phyloP scores from a whole-genome alignment of 495 filamentous ascomycete species.

The Aspergillus nanangensis region DNA sequence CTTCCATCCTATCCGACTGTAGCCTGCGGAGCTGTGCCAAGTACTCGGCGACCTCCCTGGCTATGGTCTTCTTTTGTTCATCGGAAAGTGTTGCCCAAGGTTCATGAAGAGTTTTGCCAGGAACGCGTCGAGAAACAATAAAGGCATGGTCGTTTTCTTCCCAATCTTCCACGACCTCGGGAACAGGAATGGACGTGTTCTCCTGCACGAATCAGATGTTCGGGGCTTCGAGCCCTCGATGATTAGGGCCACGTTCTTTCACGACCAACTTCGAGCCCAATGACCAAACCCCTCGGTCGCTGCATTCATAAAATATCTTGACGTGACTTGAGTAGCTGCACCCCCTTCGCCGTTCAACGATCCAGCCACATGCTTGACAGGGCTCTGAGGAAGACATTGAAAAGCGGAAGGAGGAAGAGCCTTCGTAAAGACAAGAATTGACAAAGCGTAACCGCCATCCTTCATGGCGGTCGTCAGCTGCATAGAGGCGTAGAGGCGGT shows the following conservation, averaged over 20 bases:
- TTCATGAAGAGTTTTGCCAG: slow-evolving; percentile 19
- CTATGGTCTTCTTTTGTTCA: slow-evolving; percentile 19
- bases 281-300: slow-evolving; percentile 28
- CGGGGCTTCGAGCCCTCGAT: slow-evolving; percentile 8
- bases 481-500: too few relatives aligned
- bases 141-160: slow-evolving; percentile 9
- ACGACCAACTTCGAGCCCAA: slow-evolving; percentile 26
- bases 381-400: slow-evolving; percentile 2
- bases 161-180: slow-evolving; percentile 17
- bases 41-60: slow-evolving; percentile 25
- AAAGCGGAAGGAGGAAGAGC: too few relatives aligned
- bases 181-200: slow-evolving; percentile 20
- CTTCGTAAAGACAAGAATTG: too few relatives aligned
- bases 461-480: too few relatives aligned
- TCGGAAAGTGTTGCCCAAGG: slow-evolving; percentile 16
- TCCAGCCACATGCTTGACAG: slow-evolving; percentile 25
- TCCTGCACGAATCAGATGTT: slow-evolving; percentile 19
- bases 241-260: slow-evolving; percentile 17
- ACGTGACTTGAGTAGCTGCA: slow-evolving; percentile 27
- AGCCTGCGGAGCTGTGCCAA: slow-evolving; percentile 24
- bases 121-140: slow-evolving; percentile 14
- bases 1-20: slow-evolving; percentile 21
- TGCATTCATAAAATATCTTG: slow-evolving; percentile 26
- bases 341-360: slow-evolving; percentile 13
- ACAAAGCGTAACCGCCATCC: too few relatives aligned